phyloP scores from a whole-genome alignment of 768 basidiomycete genomes.

The Boletus tomentosulus region DNA sequence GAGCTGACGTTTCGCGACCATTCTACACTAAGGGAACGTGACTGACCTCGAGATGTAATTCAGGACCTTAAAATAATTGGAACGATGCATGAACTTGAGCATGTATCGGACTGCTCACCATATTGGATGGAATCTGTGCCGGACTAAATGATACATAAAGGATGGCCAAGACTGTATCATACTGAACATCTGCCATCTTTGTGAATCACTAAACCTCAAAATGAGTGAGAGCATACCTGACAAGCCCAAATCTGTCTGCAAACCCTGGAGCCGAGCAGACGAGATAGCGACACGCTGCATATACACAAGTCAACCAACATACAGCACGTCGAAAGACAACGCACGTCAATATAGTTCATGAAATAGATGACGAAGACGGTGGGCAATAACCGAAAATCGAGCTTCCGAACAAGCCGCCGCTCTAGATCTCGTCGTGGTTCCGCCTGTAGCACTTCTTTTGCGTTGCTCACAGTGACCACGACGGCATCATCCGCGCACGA shows the following conservation, averaged over 20 bases:
- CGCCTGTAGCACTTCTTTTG: neutral
- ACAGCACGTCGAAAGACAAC: slow-evolving; percentile 7
- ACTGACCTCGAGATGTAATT: slow-evolving; percentile 49
- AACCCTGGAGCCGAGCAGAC: slow-evolving; percentile 46
- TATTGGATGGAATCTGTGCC: slow-evolving; percentile 40
- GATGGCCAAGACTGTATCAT: slow-evolving; percentile 50
- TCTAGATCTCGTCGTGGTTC: slow-evolving; percentile 14
- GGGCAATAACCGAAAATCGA: slow-evolving; percentile 54
- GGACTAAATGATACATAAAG: slow-evolving; percentile 61
- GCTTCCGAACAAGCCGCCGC: slow-evolving; percentile 44
- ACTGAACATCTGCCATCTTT: slow-evolving; percentile 44
- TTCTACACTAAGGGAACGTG: neutral
- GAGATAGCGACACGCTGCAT: slow-evolving; percentile 47
- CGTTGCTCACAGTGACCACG: neutral
- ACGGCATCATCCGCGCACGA: slow-evolving; percentile 1
- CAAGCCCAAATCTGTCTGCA: slow-evolving; percentile 46
- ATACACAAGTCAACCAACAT: neutral
- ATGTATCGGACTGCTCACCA: neutral
- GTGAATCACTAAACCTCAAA: neutral
- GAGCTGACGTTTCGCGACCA: neutral
- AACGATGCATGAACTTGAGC: neutral
- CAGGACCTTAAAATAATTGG: slow-evolving; percentile 37
- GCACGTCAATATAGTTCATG: slow-evolving; percentile 67
- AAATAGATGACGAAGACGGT: slow-evolving; percentile 57
- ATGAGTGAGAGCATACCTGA: slow-evolving; percentile 31